These are phyloP conservation scores for Trametes polyzona DNA, from an alignment of 1,284 basidiomycete species.

Conservation along the genomic window DNA sequence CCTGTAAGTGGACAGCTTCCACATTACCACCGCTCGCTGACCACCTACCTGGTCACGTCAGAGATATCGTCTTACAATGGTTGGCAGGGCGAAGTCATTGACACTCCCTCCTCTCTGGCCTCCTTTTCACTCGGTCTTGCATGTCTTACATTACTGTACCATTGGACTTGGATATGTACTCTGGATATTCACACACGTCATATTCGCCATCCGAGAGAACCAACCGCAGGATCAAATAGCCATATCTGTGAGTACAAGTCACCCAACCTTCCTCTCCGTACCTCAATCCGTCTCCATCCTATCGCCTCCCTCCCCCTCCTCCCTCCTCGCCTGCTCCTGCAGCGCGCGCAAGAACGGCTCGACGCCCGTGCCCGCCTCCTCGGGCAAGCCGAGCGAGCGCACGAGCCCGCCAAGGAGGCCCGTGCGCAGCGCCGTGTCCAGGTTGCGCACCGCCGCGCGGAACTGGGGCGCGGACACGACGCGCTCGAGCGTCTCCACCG, in stretches of 20 bases:
- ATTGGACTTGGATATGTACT: constrained; percentile 16
- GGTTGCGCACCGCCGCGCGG: constrained; percentile 61
- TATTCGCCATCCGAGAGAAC: not conserved
- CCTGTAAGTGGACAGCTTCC: constrained; percentile 53
- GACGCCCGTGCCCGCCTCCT: constrained; percentile 75
- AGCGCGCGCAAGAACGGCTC: constrained; percentile 75
- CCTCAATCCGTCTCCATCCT: constrained; percentile 65
- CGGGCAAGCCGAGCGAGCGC: constrained; percentile 73
- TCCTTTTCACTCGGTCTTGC: constrained; percentile 2
- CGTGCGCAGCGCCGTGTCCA: constrained; percentile 79
- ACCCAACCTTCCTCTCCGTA: not conserved
- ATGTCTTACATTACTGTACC: constrained; percentile 21
- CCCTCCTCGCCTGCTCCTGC: constrained; percentile 69
- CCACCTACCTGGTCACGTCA: constrained; percentile 29
- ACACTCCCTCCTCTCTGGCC: not conserved
- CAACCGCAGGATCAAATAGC: not conserved
- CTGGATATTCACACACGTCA: not conserved
- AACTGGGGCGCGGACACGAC: constrained; percentile 64
- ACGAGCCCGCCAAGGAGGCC: constrained; percentile 75
- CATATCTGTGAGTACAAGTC: not conserved
- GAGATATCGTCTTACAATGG: constrained; percentile 79
- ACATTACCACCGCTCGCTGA: too few relatives aligned
- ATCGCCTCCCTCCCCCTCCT: constrained; percentile 44
- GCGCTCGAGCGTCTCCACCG: constrained; percentile 61
- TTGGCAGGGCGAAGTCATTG: constrained; percentile 66